Percentiles rank a stretch among this genome's conserved stretches.
These are phyloP conservation scores for Berkeleyomyces rouxiae DNA, from an alignment of 2,329 filamentous ascomycete species.

Conservation along the genomic window DNA sequence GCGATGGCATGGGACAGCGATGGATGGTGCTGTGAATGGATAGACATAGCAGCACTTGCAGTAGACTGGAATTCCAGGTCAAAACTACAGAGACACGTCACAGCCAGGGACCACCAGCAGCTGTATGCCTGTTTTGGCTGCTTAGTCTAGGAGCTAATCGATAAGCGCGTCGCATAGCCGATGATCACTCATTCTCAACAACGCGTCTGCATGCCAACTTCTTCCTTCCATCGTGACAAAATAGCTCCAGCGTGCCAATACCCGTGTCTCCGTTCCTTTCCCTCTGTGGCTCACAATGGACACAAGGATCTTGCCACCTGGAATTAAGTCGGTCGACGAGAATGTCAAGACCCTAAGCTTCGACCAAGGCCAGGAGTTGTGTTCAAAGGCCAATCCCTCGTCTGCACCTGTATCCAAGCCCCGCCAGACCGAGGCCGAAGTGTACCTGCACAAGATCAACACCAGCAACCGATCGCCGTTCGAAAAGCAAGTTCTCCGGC, in stretches of 20 bases:
- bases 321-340: not conserved
- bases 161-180: not conserved
- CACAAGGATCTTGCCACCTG: not conserved
- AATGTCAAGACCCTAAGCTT: not conserved
- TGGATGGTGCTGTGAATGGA: not conserved
- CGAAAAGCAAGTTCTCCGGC: conserved; percentile 49
- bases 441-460: conserved; percentile 30
- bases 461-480: conserved; percentile 32
- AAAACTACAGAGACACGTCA: not conserved
- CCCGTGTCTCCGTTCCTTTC: not conserved
- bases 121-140: not conserved
- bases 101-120: no score
- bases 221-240: not conserved
- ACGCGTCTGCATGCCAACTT: not conserved
- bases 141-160: not conserved
- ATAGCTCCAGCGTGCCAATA: not conserved
- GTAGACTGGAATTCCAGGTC: not conserved
- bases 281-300: not conserved
- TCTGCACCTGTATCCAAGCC: no score
- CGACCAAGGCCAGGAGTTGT: no score
- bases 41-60: not conserved
- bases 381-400: not conserved
- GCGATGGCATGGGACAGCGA: no score
- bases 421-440: conserved; percentile 19
- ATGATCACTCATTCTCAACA: not conserved